Conservation (phyloP, 2,329 filamentous ascomycete species). For the Nothopassalora personata region DNA sequence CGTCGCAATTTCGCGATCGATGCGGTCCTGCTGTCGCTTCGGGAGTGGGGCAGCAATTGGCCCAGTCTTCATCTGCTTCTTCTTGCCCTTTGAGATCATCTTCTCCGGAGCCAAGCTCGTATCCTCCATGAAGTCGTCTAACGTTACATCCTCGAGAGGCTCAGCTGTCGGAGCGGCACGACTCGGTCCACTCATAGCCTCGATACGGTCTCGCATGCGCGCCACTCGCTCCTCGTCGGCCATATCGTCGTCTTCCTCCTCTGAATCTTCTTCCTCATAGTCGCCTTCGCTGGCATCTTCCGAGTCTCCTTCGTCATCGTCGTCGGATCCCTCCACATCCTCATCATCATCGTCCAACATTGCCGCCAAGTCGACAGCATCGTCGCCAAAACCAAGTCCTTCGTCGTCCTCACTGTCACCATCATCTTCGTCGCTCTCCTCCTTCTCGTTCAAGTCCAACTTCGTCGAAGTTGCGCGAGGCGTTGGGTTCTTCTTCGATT, state of each 20-base stretch:
- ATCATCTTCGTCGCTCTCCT: constrained; percentile 38
- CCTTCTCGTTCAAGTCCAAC: constrained; percentile 48
- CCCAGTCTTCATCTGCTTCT: constrained; percentile 31
- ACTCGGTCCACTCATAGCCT: constrained; percentile 42
- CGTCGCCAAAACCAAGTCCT: constrained; percentile 48
- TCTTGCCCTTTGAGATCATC: constrained; percentile 49
- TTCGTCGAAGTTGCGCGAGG: constrained; percentile 36
- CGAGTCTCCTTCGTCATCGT: constrained; percentile 25
- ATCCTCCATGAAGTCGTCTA: constrained; percentile 58
- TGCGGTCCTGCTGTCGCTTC: constrained; percentile 76
- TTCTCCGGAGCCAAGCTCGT: constrained; percentile 66
- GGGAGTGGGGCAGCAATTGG: constrained; percentile 71
- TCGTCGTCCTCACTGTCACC: constrained; percentile 50
- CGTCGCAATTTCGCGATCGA: constrained; percentile 78
- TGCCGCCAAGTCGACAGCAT: constrained; percentile 58
- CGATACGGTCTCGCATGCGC: constrained; percentile 47
- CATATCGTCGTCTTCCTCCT: constrained; percentile 41
- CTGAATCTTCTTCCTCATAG: constrained; percentile 49
- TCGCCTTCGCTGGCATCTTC: constrained; percentile 40
- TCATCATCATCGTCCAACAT: constrained; percentile 54
- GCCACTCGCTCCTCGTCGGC: constrained; percentile 61
- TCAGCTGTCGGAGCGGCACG: constrained; percentile 8
- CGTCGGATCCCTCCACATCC: constrained; percentile 35
- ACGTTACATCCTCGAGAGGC: constrained; percentile 41
- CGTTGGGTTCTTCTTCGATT: constrained; percentile 38